These are phyloP conservation scores for Leccinum huronense DNA, from an alignment of 1,284 basidiomycete genomes.

Conservation along the genomic window DNA sequence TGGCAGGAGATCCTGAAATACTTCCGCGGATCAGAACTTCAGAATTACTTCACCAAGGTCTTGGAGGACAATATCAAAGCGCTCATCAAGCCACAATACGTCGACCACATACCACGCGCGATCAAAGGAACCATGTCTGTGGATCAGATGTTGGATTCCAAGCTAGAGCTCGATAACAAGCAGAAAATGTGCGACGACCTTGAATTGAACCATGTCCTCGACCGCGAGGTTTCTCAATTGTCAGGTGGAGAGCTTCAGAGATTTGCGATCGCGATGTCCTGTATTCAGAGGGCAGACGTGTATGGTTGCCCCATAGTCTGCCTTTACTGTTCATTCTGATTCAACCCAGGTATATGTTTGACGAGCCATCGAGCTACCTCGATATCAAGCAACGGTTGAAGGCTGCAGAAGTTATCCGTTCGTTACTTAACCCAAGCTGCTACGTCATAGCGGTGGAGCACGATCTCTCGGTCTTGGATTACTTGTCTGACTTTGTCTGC, in stretches of 20 bases:
- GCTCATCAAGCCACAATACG: constrained; percentile 98
- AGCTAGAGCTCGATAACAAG: constrained; percentile 82
- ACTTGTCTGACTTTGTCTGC: constrained; percentile 96
- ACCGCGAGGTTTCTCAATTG: constrained; percentile 80
- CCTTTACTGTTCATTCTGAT: constrained; percentile 8
- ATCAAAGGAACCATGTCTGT: constrained; percentile 91
- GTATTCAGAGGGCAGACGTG: constrained; percentile 92
- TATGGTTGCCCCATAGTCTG: constrained; percentile 39
- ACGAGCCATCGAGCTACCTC: constrained; percentile 96
- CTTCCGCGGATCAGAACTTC: constrained; percentile 94
- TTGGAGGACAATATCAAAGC: constrained; percentile 97
- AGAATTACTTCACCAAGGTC: constrained; percentile 99
- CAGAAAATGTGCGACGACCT: constrained; percentile 79
- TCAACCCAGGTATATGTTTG: constrained; percentile 82
- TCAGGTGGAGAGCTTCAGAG: constrained; percentile 96
- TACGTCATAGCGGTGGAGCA: constrained; percentile 98
- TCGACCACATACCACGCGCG: constrained; percentile 94
- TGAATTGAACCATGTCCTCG: constrained; percentile 82
- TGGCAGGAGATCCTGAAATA: constrained; percentile 98
- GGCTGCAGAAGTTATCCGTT: constrained; percentile 95
- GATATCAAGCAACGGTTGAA: constrained; percentile 92
- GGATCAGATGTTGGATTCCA: constrained; percentile 85
- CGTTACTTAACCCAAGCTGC: constrained; percentile 73
- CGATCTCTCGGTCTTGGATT: constrained; percentile 95
- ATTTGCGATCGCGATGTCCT: constrained; percentile 93